Evolutionary conservation across 2,329 filamentous ascomycete genomes (phyloP).

Genomic region (Fusarium albidum): DNA sequence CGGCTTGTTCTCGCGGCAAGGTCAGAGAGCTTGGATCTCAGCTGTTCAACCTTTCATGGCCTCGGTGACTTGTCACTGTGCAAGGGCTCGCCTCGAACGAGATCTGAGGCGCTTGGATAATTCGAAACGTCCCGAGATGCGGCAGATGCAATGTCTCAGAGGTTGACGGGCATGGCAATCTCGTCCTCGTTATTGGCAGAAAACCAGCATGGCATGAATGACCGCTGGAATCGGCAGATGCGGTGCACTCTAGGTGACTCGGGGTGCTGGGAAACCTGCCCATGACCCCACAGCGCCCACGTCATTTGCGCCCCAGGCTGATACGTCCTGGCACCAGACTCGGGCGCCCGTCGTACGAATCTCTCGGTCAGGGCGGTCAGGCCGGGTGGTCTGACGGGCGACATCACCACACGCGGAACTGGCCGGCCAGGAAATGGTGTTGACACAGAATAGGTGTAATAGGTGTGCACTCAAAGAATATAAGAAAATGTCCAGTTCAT

Average conservation of each 20-base stretch:
- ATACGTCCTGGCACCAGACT: conserved; percentile 4
- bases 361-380: conserved; percentile 3
- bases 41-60: too few relatives aligned
- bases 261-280: conserved; percentile 11
- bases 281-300: conserved; percentile 24
- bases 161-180: conserved; percentile 6
- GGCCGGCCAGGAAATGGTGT: background rate
- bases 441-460: conserved; percentile 11
- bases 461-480: conserved; percentile 13
- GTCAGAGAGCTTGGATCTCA: background rate
- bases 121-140: conserved; percentile 16
- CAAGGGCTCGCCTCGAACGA: background rate
- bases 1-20: conserved; percentile 16
- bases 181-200: background rate
- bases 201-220: background rate
- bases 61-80: background rate
- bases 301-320: conserved; percentile 24
- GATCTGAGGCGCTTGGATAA: conserved; percentile 8
- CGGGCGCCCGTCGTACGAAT: conserved; percentile 21
- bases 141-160: conserved; percentile 5
- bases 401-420: conserved; percentile 7
- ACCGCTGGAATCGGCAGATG: conserved; percentile 28
- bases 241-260: background rate
- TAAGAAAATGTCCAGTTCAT: conserved; percentile 20
- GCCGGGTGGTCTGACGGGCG: conserved; percentile 21